A percentile compares a stretch with the other conserved stretches of the same genome.
Conservation (phyloP, 2,329 filamentous ascomycete species). For the Talaromyces pinophilus region DNA sequence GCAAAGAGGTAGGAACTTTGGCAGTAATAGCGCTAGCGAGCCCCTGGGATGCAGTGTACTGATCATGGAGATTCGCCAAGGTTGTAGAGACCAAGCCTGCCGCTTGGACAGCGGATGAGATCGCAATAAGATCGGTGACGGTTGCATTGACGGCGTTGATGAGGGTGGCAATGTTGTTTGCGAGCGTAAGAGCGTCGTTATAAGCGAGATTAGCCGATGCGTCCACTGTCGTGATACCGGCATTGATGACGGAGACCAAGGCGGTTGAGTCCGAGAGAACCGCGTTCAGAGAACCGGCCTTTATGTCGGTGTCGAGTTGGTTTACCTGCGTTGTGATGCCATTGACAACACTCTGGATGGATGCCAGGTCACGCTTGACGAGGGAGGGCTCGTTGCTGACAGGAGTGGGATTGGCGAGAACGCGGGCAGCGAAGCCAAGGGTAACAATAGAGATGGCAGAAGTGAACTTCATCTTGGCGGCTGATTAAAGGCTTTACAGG, state of each 20-base stretch:
- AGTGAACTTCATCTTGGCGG: conserved; percentile 1
- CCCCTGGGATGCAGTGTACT: conserved; percentile 30
- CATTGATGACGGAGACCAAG: conserved; percentile 31
- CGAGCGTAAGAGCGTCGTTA: conserved; percentile 1
- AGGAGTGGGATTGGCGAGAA: conserved; percentile 30
- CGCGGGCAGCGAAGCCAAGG: conserved; percentile 29
- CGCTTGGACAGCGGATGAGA: background rate
- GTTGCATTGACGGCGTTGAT: conserved; percentile 15
- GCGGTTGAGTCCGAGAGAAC: conserved; percentile 31
- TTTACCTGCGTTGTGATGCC: conserved; percentile 27
- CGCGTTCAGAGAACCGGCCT: conserved; percentile 28
- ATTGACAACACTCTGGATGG: conserved; percentile 27
- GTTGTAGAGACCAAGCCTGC: conserved; percentile 9
- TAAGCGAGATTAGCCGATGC: conserved; percentile 27
- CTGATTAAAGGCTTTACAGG: background rate
- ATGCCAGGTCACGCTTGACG: conserved; percentile 26
- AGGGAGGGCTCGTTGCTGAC: conserved; percentile 22
- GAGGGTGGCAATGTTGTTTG: background rate
- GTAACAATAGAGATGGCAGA: conserved; percentile 27
- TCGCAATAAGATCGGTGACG: conserved; percentile 13
- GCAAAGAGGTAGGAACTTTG: conserved; percentile 3
- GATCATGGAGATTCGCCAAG: conserved; percentile 28
- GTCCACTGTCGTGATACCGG: conserved; percentile 32
- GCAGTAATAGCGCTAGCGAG: conserved; percentile 10
- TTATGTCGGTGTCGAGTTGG: conserved; percentile 30